Conservation (phyloP, 1,139 yeast species). For the Spathaspora sp. region DNA sequence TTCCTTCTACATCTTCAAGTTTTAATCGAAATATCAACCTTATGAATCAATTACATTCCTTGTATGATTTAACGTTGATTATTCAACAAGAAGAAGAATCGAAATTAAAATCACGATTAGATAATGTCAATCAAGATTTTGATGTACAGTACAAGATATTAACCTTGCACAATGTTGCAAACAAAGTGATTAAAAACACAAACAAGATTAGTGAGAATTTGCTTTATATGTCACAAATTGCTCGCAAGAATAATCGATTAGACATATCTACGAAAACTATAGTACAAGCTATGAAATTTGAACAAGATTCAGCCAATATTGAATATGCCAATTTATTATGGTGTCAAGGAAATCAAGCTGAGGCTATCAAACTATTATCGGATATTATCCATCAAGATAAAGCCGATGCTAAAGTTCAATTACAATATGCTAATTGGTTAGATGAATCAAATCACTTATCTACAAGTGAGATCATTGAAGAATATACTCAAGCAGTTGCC, state of each 20-base stretch:
- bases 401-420: constrained; percentile 53
- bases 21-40: constrained; percentile 55
- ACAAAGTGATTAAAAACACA: constrained; percentile 36
- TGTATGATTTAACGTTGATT: constrained; percentile 58
- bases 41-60: constrained; percentile 66
- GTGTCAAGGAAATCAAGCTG: constrained; percentile 87
- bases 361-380: constrained; percentile 71
- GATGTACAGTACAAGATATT: constrained; percentile 61
- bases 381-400: constrained; percentile 28
- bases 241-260: constrained; percentile 66
- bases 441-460: constrained; percentile 85
- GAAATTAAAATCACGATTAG: constrained; percentile 38
- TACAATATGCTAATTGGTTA: constrained; percentile 86
- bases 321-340: constrained; percentile 86
- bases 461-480: constrained; percentile 67
- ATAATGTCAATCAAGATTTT: constrained; percentile 61
- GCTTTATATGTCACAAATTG: constrained; percentile 61
- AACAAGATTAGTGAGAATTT: constrained; percentile 46
- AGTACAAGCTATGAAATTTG: constrained; percentile 60
- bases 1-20: constrained; percentile 61
- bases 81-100: constrained; percentile 21
- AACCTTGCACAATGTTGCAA: constrained; percentile 58
- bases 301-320: constrained; percentile 56
- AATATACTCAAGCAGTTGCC: constrained; percentile 60
- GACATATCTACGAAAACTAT: constrained; percentile 76